Percentiles rank a stretch among this genome's conserved stretches.
These are phyloP conservation scores for Talaromyces sp. DNA, from an alignment of 2,329 filamentous ascomycete species.

Conservation along the genomic window DNA sequence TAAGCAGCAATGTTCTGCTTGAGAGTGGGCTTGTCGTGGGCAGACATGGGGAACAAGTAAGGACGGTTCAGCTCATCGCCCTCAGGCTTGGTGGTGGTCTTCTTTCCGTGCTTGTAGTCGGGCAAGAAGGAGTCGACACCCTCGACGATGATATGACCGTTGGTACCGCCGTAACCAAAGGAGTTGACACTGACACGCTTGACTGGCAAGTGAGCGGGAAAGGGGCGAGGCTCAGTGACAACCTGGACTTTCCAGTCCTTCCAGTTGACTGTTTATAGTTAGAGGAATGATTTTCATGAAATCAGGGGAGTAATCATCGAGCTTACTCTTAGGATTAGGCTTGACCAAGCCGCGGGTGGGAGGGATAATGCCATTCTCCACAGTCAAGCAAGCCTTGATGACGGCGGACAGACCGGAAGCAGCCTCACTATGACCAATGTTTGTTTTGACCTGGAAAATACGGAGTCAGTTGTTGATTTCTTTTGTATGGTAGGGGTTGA, in stretches of 20 bases:
- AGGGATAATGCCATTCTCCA: conserved; percentile 31
- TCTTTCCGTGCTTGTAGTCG: conserved; percentile 1
- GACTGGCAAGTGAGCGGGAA: conserved; percentile 7
- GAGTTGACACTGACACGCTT: conserved; percentile 19
- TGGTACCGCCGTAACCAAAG: conserved; percentile 22
- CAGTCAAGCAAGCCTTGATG: conserved; percentile 41
- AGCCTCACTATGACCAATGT: conserved; percentile 44
- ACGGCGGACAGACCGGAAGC: conserved; percentile 41
- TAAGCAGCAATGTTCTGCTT: conserved; percentile 4
- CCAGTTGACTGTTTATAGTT: neutral
- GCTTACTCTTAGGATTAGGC: conserved; percentile 27
- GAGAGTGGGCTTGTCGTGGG: conserved; percentile 7
- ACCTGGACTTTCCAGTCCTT: conserved; percentile 16
- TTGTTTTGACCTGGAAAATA: conserved; percentile 22
- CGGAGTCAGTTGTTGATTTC: neutral
- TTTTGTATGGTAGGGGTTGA: conserved; percentile 15
- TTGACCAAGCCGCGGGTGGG: conserved; percentile 19
- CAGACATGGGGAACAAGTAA: conserved; percentile 3
- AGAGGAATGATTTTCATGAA: neutral
- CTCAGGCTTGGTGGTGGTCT: neutral
- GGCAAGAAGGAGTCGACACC: conserved; percentile 4
- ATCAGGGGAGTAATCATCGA: neutral
- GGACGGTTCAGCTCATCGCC: neutral
- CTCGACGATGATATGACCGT: conserved; percentile 19
- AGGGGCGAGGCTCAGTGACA: conserved; percentile 4